Conservation (phyloP, 495 filamentous ascomycete species). For the Penicillium odoratum region DNA sequence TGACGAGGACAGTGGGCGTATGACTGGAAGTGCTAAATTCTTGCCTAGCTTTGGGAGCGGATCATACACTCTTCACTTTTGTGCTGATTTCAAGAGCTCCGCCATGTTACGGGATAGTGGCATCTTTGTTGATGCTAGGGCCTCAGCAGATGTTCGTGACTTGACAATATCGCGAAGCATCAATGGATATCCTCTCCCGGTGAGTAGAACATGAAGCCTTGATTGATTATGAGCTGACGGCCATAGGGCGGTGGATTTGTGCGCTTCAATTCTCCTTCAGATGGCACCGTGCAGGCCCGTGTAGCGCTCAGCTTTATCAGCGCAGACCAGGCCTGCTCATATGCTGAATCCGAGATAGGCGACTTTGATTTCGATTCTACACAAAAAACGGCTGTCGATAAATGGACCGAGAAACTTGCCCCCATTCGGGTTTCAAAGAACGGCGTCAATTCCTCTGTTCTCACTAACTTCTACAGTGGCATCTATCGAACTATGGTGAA, state of each 20-base stretch:
- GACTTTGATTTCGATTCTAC: conserved; percentile 45
- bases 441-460: conserved; percentile 56
- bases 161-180: conserved; percentile 66
- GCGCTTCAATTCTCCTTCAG: conserved; percentile 47
- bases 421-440: conserved; percentile 46
- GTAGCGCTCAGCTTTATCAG: conserved; percentile 76
- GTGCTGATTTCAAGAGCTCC: conserved; percentile 61
- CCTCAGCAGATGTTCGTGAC: conserved; percentile 47
- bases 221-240: conserved; percentile 1
- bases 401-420: conserved; percentile 57
- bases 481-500: conserved; percentile 62
- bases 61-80: conserved; percentile 66
- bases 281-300: conserved; percentile 54
- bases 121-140: conserved; percentile 45
- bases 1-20: conserved; percentile 59
- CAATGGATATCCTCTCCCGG: conserved; percentile 68
- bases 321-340: conserved; percentile 58
- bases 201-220: conserved; percentile 15
- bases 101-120: conserved; percentile 42
- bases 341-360: conserved; percentile 62
- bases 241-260: conserved; percentile 63
- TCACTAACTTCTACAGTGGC: conserved; percentile 58
- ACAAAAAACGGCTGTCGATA: conserved; percentile 41
- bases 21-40: conserved; percentile 68
- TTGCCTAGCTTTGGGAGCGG: conserved; percentile 66